Evolutionary conservation across 2,329 filamentous ascomycete genomes (phyloP).

Genomic region (Calonectria fujianensis): DNA sequence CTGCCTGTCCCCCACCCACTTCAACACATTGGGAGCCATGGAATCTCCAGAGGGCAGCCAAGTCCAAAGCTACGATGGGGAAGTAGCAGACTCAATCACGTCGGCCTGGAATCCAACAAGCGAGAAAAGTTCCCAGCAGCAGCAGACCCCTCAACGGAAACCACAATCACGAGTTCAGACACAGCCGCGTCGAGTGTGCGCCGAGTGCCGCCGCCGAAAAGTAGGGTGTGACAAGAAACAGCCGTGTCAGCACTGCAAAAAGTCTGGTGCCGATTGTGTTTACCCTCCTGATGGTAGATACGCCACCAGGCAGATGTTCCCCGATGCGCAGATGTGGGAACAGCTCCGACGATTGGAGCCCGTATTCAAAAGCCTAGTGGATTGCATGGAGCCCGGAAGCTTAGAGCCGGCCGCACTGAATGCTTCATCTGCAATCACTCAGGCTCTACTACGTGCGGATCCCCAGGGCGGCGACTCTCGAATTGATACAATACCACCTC

Average conservation of each 20-base stretch:
- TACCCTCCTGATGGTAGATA: conserved; percentile 30
- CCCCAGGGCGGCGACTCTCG: background rate
- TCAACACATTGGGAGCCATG: background rate
- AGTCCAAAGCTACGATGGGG: background rate
- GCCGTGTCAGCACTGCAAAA: conserved; percentile 39
- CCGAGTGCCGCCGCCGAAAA: conserved; percentile 34
- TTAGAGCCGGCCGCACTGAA: background rate
- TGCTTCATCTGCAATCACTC: background rate
- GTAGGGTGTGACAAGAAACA: conserved; percentile 37
- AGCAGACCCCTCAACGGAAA: conserved; percentile 16
- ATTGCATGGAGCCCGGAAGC: conserved; percentile 37
- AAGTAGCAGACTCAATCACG: conserved; percentile 32
- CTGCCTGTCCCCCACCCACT: background rate
- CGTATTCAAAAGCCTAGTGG: conserved; percentile 36
- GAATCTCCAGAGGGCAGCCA: conserved; percentile 17
- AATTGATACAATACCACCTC: background rate
- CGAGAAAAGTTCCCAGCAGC: conserved; percentile 14
- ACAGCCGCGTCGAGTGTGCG: conserved; percentile 32
- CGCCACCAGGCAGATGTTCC: conserved; percentile 1
- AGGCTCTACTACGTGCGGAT: conserved; percentile 1
- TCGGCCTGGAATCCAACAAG: conserved; percentile 28
- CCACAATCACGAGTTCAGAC: conserved; percentile 8
- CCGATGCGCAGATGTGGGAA: conserved; percentile 24
- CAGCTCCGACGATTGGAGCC: conserved; percentile 29
- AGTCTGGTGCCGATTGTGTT: conserved; percentile 30